These are phyloP conservation scores for Exophiala dermatitidis DNA, from an alignment of 2,329 filamentous ascomycete genomes.

Conservation along the genomic window DNA sequence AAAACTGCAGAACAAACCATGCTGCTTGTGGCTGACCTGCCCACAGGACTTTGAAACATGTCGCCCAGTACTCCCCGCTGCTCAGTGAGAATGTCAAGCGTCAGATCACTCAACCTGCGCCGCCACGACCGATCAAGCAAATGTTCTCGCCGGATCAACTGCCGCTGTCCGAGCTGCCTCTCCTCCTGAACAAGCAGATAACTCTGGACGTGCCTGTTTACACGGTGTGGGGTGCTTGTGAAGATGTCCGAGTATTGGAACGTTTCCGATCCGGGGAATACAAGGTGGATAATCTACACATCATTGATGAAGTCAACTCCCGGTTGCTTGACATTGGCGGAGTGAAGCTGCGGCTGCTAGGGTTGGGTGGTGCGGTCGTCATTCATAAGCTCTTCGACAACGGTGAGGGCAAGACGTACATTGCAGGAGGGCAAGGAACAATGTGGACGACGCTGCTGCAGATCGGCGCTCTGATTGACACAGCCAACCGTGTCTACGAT, in stretches of 20 bases:
- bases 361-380: conserved; percentile 89
- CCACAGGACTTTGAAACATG: conserved; percentile 85
- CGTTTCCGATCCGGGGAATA: conserved; percentile 97
- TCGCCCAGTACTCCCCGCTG: conserved; percentile 94
- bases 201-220: conserved; percentile 95
- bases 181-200: conserved; percentile 78
- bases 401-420: conserved; percentile 93
- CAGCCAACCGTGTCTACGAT: conserved; percentile 95
- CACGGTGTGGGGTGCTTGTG: conserved; percentile 97
- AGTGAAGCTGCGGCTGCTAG: conserved; percentile 88
- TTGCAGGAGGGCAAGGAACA: conserved; percentile 93
- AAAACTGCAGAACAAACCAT: background rate
- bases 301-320: conserved; percentile 96
- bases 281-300: conserved; percentile 94
- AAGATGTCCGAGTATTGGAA: conserved; percentile 94
- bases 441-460: conserved; percentile 99
- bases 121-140: conserved; percentile 63
- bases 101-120: conserved; percentile 59
- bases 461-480: conserved; percentile 97
- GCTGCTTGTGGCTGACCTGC: conserved; percentile 14
- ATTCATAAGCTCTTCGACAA: conserved; percentile 99
- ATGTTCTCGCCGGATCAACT: conserved; percentile 75
- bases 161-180: conserved; percentile 83
- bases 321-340: conserved; percentile 90
- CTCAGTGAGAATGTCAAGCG: conserved; percentile 69